Evolutionary conservation across 164 flowering plant species (phyloP).

Genomic region (Umbilicus rupestris): DNA sequence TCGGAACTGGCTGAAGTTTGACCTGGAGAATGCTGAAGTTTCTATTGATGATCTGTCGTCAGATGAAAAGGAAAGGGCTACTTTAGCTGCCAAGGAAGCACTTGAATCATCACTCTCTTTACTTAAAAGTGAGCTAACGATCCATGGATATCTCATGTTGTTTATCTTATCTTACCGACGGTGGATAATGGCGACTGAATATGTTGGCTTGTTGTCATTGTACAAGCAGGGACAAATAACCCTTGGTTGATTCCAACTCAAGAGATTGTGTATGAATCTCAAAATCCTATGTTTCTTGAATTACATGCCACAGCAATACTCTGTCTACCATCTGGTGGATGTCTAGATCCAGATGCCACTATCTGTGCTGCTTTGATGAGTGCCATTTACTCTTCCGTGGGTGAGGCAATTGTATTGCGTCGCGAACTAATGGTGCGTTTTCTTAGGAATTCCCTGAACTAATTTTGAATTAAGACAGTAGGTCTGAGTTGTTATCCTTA

Average conservation of each 20-base stretch:
- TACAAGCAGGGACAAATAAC: conserved; percentile 45
- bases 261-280: conserved; percentile 35
- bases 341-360: conserved; percentile 79
- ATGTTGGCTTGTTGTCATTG: conserved; percentile 6
- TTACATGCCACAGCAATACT: conserved; percentile 84
- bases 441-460: neutral
- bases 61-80: conserved; percentile 69
- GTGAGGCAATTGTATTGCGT: conserved; percentile 58
- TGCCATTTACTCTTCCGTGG: conserved; percentile 83
- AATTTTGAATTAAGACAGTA: neutral
- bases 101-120: conserved; percentile 41
- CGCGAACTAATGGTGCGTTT: conserved; percentile 70
- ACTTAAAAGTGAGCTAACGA: conserved; percentile 50
- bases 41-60: conserved; percentile 47
- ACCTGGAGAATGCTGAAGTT: conserved; percentile 64
- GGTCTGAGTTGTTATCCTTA: neutral
- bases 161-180: neutral
- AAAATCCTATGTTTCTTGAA: conserved; percentile 55
- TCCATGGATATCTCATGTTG: neutral
- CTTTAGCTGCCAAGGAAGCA: conserved; percentile 62
- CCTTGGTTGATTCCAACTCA: conserved; percentile 58
- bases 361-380: conserved; percentile 74
- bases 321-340: conserved; percentile 83
- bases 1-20: conserved; percentile 85
- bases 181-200: neutral